These are phyloP conservation scores for Aureoboletus auriporus DNA, from an alignment of 768 basidiomycete genomes.

Conservation along the genomic window DNA sequence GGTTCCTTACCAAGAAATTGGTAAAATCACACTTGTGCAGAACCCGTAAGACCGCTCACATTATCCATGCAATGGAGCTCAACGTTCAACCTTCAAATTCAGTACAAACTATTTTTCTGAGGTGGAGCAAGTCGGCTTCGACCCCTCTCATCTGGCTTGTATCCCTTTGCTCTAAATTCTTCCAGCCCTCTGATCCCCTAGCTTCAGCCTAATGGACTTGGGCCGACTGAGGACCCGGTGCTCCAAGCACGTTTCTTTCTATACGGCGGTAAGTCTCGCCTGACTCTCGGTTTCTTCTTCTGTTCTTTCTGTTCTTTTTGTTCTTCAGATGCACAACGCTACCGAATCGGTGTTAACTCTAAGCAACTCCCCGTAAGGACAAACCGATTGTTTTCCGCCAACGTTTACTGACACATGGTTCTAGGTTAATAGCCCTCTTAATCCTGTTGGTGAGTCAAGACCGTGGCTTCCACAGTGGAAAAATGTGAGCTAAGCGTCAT, in stretches of 20 bases:
- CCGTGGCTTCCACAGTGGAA: no score
- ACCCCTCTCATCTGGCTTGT: constrained; percentile 46
- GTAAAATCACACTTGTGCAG: constrained; percentile 35
- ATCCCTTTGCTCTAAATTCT: not conserved
- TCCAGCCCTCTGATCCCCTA: not conserved
- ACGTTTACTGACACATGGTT: not conserved
- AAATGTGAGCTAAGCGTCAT: not conserved
- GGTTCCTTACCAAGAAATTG: constrained; percentile 33
- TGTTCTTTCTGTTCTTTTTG: not conserved
- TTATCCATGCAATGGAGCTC: no score
- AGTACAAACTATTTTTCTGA: constrained; percentile 32
- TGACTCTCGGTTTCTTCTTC: not conserved
- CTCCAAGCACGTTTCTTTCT: constrained; percentile 56
- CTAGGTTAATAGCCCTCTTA: constrained; percentile 36
- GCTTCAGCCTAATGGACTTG: constrained; percentile 31
- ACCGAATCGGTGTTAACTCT: constrained; percentile 36
- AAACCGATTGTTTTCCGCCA: not conserved
- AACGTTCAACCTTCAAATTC: not conserved
- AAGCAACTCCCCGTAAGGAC: constrained; percentile 33
- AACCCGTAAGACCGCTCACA: constrained; percentile 26
- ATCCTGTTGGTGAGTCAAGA: constrained; percentile 31
- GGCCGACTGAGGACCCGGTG: constrained; percentile 53
- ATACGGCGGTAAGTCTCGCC: constrained; percentile 39
- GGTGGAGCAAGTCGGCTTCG: constrained; percentile 44
- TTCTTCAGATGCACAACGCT: constrained; percentile 37